phyloP scores from a whole-genome alignment of 164 flowering plant species.

The Tetracentron sinense region DNA sequence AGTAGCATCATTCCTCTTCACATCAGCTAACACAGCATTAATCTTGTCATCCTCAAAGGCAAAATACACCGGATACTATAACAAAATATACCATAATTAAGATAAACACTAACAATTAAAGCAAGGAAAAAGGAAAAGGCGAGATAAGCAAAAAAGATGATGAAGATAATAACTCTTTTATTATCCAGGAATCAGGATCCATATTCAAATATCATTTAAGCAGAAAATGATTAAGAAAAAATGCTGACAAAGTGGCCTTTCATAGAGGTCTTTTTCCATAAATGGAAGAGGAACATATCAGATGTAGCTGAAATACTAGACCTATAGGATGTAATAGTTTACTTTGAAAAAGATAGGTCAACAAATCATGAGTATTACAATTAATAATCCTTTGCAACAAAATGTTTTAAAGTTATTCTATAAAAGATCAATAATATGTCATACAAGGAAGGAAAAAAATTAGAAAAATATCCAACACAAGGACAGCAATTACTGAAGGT shows the following conservation, averaged over 20 bases:
- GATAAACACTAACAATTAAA: neutral
- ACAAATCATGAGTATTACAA: neutral
- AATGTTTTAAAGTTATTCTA: too few species aligned
- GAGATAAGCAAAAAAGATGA: neutral
- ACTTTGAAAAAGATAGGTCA: neutral
- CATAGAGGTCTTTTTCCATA: neutral
- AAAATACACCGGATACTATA: conserved; percentile 97
- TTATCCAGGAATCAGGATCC: too few species aligned
- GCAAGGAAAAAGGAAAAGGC: neutral
- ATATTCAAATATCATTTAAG: too few species aligned
- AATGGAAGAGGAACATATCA: neutral
- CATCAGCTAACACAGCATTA: conserved; percentile 69
- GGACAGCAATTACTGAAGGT: neutral
- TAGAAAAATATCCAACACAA: neutral
- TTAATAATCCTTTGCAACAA: neutral
- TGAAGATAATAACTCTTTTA: conserved; percentile 1
- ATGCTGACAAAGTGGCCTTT: neutral
- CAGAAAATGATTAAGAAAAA: too few species aligned
- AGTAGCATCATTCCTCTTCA: conserved; percentile 73
- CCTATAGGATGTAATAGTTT: neutral
- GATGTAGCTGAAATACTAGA: neutral
- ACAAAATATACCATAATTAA: conserved; percentile 3
- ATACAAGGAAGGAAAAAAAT: neutral
- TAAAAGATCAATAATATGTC: neutral
- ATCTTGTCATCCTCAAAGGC: conserved; percentile 80